A percentile compares a stretch with the other conserved stretches of the same genome.
Conservation (phyloP, 805 yeast genomes). For the Candida railenensis region DNA sequence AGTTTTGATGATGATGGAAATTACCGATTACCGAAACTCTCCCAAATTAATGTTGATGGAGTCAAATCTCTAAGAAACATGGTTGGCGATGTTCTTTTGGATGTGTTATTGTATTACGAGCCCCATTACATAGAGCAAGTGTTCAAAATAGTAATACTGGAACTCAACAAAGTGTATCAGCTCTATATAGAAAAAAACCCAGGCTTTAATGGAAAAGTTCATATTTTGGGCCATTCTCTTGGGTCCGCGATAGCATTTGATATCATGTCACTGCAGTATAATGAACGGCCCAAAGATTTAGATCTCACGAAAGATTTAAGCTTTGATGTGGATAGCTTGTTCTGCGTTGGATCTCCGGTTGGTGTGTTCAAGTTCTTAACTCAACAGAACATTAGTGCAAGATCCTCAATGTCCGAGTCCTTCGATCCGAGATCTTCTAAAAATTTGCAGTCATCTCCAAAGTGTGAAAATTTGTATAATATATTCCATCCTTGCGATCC, state of each 20-base stretch:
- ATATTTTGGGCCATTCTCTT: constrained; percentile 85
- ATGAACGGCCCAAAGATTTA: constrained; percentile 17
- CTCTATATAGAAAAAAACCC: constrained; percentile 66
- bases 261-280: constrained; percentile 51
- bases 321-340: constrained; percentile 72
- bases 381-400: constrained; percentile 55
- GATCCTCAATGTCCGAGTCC: constrained; percentile 20
- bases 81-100: constrained; percentile 84
- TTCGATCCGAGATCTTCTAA: constrained; percentile 19
- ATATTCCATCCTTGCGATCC: constrained; percentile 92
- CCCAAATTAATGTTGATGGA: constrained; percentile 75
- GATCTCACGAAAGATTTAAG: constrained; percentile 39
- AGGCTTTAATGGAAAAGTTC: constrained; percentile 73
- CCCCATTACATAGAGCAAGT: constrained; percentile 64
- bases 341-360: constrained; percentile 86
- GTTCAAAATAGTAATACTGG: constrained; percentile 55
- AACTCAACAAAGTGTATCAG: constrained; percentile 62
- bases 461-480: constrained; percentile 69
- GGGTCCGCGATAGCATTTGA: constrained; percentile 88
- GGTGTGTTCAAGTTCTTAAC: constrained; percentile 81
- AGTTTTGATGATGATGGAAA: constrained; percentile 37
- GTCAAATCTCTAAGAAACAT: constrained; percentile 73
- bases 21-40: constrained; percentile 55
- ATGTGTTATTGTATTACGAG: constrained; percentile 77
- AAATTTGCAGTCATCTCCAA: constrained; percentile 43